These are phyloP conservation scores for Dipteronia dyeriana DNA, from an alignment of 345 rosid species.

Conservation along the genomic window DNA sequence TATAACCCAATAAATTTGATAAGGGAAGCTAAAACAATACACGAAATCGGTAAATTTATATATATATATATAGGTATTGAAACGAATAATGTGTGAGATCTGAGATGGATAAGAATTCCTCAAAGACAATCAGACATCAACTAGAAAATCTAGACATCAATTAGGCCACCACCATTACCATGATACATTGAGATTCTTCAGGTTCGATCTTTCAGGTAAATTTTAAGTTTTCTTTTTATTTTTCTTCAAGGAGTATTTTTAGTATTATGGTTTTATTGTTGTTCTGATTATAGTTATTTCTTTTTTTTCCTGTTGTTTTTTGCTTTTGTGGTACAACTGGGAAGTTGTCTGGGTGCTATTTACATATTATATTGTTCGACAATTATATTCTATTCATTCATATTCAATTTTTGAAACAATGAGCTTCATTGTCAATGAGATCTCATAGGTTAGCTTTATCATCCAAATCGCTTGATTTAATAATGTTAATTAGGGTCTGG, in stretches of 20 bases:
- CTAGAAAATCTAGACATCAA: too few relatives aligned
- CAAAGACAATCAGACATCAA: too few relatives aligned
- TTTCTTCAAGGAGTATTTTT: not conserved
- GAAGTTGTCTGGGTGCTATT: not conserved
- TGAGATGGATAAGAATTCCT: too few relatives aligned
- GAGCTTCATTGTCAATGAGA: not conserved
- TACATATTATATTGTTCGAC: not conserved
- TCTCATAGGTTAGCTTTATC: not conserved
- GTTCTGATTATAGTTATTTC: not conserved
- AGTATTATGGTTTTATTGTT: not conserved
- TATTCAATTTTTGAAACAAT: not conserved
- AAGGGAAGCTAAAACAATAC: too few relatives aligned
- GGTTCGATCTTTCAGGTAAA: too few relatives aligned
- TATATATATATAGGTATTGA: too few relatives aligned
- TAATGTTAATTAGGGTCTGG: not conserved
- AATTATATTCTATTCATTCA: not conserved
- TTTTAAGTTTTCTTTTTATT: too few relatives aligned
- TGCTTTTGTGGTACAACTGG: not conserved
- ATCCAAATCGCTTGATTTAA: not conserved
- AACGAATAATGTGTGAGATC: too few relatives aligned
- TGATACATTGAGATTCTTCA: constrained; percentile 71
- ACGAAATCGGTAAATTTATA: too few relatives aligned
- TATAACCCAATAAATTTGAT: too few relatives aligned
- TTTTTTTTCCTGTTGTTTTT: not conserved
- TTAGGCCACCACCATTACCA: constrained; percentile 70